These are phyloP conservation scores for Hymenoscyphus fructigenus DNA, from an alignment of 2,329 filamentous ascomycete species.

Conservation along the genomic window DNA sequence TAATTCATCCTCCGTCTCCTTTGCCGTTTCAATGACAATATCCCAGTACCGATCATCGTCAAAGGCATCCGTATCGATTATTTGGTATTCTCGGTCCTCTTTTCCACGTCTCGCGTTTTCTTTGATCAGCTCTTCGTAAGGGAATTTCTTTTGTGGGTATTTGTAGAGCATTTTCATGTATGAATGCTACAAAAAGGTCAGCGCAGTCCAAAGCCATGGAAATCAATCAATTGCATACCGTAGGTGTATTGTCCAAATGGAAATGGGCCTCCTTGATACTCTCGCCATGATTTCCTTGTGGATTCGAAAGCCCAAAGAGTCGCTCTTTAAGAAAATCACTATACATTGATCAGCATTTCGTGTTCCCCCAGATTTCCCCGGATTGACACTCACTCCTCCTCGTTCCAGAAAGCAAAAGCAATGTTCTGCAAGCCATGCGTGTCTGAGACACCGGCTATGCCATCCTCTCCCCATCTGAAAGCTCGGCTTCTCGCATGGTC, in stretches of 20 bases:
- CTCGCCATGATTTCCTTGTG: constrained; percentile 95
- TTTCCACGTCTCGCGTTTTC: constrained; percentile 79
- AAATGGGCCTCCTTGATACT: constrained; percentile 97
- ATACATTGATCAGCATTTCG: constrained; percentile 35
- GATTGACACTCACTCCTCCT: constrained; percentile 70
- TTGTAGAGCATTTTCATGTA: constrained; percentile 99
- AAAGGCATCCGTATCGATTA: constrained; percentile 85
- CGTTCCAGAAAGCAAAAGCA: constrained; percentile 97
- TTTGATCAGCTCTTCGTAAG: constrained; percentile 82
- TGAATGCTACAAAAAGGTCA: constrained; percentile 64
- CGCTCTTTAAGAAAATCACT: constrained; percentile 94
- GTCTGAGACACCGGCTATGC: constrained; percentile 92
- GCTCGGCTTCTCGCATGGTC: constrained; percentile 85
- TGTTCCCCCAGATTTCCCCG: constrained; percentile 34
- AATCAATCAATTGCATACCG: constrained; percentile 27
- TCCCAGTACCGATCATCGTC: constrained; percentile 93
- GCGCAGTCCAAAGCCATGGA: neutral
- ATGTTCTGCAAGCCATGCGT: constrained; percentile 90
- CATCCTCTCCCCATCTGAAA: constrained; percentile 95
- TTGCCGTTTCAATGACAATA: constrained; percentile 94
- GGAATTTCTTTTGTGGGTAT: constrained; percentile 88
- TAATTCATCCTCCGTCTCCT: constrained; percentile 89
- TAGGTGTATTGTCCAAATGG: constrained; percentile 89
- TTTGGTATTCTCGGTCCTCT: constrained; percentile 83
- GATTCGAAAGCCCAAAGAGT: constrained; percentile 91